Evolutionary conservation across 1,284 basidiomycete genomes (phyloP), one percentile per base, ranked within the genome.

Genomic region (Ceratobasidium sp.): DNA sequence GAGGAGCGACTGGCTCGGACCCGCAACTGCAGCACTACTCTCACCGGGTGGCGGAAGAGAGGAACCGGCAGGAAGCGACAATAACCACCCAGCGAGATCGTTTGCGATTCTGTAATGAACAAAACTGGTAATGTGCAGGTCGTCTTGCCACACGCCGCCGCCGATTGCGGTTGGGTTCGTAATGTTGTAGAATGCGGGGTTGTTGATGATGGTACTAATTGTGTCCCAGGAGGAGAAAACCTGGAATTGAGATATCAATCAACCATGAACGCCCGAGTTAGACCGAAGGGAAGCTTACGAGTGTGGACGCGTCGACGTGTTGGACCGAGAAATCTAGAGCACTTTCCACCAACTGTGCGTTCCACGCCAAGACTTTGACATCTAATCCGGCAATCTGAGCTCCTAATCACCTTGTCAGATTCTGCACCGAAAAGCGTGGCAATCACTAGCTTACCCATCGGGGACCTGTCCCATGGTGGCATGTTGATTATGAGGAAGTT

Each of bases 401-500:
- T 16, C 66, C 66, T 68, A 33, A 46, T 44, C 41, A 10, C 41
- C 38, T 38, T 44, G 41, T 44, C 4, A 44, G 41, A 57, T 14
- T 20, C 20, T 7, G n/a, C 14, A 41, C 41, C 10, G 35, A 46
- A 23, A n/a, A n/a, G 41, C 2, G 14, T 20, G 3, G 41, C 6
- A 1, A 18, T 46, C 16, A n/a, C 10, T 41, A 3, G 41, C 85
- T 67, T 80, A 88, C 88, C 84, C 20, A 77, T 86, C 12, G 90
- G 89, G 48, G 86, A 84, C 54, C 87, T 83, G 64, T 90, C 81
- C 16, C 91, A 87, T 0, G 91, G 89, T 7, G 91, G 91, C 0
- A 92, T 86, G 79, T 92, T 89, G 16, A 92, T 85, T 80, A 92
- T 88, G 33, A 91, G 80, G 81, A 92, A 91, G 81, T 91, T 92